Conservation (phyloP, 306 rosid genomes). For the Begonia peltatifolia region DNA sequence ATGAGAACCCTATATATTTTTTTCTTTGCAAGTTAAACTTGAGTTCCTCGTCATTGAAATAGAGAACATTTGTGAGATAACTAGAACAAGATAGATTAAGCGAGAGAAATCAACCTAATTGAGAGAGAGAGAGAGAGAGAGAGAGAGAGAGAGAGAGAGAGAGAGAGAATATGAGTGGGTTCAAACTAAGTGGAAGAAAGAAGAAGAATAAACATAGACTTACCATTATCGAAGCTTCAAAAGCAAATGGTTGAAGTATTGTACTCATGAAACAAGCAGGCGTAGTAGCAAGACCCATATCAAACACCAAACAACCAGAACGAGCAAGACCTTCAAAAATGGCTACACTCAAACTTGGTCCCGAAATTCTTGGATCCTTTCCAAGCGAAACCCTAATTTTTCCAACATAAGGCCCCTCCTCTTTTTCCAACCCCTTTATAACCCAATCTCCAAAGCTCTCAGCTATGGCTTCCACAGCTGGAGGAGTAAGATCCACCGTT, state of each 20-base stretch:
- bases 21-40: no score
- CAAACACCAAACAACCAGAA: constrained; percentile 62
- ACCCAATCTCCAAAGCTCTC: constrained; percentile 95
- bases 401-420: constrained; percentile 21
- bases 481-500: constrained; percentile 49
- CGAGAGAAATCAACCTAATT: no score
- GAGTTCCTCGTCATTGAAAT: no score
- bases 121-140: no score
- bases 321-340: constrained; percentile 62
- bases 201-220: not conserved
- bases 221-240: constrained; percentile 91
- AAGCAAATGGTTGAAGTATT: constrained; percentile 57
- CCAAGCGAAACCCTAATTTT: constrained; percentile 62
- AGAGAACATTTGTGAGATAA: no score
- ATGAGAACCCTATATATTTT: no score
- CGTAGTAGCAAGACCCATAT: constrained; percentile 77
- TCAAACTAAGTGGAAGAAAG: no score
- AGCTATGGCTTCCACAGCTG: constrained; percentile 68
- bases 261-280: constrained; percentile 99
- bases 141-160: no score
- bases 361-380: constrained; percentile 60
- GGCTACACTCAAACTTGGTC: constrained; percentile 44
- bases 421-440: constrained; percentile 31
- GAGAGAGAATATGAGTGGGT: not conserved
- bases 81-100: no score